Conservation (phyloP, 2,329 filamentous ascomycete genomes). For the Xylaria sp. region DNA sequence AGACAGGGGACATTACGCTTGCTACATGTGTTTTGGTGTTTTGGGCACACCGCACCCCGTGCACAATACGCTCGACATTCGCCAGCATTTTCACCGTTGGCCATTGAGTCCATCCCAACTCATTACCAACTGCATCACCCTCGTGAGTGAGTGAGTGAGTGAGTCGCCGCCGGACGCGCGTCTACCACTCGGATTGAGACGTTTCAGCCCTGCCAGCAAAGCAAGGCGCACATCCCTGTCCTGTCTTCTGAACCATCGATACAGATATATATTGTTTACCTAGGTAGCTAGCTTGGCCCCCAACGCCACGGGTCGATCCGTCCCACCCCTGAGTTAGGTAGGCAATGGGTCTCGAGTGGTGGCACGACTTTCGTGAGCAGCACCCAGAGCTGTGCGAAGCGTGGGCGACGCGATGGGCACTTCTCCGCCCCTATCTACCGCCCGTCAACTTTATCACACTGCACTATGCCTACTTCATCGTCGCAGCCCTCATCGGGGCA, state of each 20-base stretch:
- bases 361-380: constrained; percentile 1
- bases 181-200: constrained; percentile 1
- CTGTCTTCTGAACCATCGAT: background rate
- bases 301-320: background rate
- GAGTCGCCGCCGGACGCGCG: background rate
- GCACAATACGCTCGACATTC: background rate
- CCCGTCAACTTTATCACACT: background rate
- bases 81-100: background rate
- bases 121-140: constrained; percentile 1
- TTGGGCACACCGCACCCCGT: background rate
- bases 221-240: background rate
- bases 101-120: constrained; percentile 1
- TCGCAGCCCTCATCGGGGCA: background rate
- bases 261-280: too few relatives aligned
- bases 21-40: background rate
- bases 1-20: constrained; percentile 2
- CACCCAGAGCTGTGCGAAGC: background rate
- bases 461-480: constrained; percentile 2
- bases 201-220: background rate
- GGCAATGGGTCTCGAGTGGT: background rate
- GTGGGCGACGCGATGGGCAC: constrained; percentile 1
- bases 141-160: background rate
- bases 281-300: background rate
- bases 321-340: background rate
- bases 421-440: background rate